These are phyloP conservation scores for Colletotrichum falcatum DNA, from an alignment of 2,329 filamentous ascomycete species.

Conservation along the genomic window DNA sequence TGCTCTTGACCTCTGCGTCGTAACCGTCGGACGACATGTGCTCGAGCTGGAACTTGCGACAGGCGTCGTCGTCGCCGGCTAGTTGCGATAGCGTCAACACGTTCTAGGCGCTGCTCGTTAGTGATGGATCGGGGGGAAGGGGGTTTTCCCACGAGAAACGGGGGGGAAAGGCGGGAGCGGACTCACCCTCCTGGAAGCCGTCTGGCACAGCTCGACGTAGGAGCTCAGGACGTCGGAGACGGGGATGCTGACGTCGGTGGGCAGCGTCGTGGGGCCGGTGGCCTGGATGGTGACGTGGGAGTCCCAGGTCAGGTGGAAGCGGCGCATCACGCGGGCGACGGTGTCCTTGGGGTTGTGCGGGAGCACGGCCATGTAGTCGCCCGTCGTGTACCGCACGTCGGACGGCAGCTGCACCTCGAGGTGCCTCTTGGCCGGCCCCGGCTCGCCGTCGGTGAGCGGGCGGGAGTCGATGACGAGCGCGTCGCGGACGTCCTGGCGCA, in stretches of 20 bases:
- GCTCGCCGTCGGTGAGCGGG: constrained; percentile 58
- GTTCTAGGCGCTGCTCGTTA: constrained; percentile 55
- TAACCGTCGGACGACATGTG: constrained; percentile 54
- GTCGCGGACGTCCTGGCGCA: constrained; percentile 71
- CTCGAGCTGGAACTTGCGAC: constrained; percentile 52
- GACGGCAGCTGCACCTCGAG: constrained; percentile 76
- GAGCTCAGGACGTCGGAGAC: constrained; percentile 73
- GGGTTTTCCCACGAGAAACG: too few species aligned
- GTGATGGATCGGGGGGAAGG: too few species aligned
- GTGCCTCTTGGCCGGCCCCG: constrained; percentile 70
- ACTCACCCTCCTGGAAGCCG: constrained; percentile 73
- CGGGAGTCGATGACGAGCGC: constrained; percentile 67
- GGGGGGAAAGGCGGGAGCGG: constrained; percentile 45
- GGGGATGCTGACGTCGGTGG: constrained; percentile 67
- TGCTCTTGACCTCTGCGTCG: constrained; percentile 55
- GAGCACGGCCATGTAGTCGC: constrained; percentile 81
- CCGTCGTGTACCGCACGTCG: constrained; percentile 74
- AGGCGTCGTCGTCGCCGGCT: constrained; percentile 50
- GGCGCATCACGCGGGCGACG: constrained; percentile 72
- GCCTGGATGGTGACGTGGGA: constrained; percentile 71
- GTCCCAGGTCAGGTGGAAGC: constrained; percentile 78
- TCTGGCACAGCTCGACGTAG: constrained; percentile 80
- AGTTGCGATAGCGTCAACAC: constrained; percentile 43
- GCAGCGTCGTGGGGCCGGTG: constrained; percentile 64
- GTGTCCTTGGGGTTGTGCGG: constrained; percentile 75